phyloP scores from a whole-genome alignment of 345 rosid genomes.

The Populus deltoides region DNA sequence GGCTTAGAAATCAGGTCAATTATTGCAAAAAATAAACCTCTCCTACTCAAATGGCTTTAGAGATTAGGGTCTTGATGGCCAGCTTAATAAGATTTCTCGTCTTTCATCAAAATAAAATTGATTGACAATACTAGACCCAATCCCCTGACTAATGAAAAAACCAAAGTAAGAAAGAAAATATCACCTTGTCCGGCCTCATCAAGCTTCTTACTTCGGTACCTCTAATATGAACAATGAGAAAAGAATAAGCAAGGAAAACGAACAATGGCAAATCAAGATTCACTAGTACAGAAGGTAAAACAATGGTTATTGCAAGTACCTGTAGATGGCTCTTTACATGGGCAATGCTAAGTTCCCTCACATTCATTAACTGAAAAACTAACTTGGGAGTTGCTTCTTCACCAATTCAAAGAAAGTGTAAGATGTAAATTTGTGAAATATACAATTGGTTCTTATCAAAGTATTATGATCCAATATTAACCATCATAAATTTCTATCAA shows the following conservation, averaged over 20 bases:
- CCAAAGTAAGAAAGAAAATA: neutral
- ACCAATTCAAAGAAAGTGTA: slow-evolving; percentile 1
- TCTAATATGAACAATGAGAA: slow-evolving; percentile 31
- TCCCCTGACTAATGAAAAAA: neutral
- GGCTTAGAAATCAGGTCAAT: too few relatives aligned
- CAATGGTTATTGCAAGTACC: slow-evolving; percentile 29
- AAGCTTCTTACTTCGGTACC: slow-evolving; percentile 86
- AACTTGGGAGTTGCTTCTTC: slow-evolving; percentile 83
- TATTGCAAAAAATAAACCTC: too few relatives aligned
- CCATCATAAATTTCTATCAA: too few relatives aligned
- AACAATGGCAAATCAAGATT: neutral
- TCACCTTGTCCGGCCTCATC: slow-evolving; percentile 75
- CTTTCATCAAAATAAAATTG: too few relatives aligned
- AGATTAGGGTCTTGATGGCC: too few relatives aligned
- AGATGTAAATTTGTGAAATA: neutral
- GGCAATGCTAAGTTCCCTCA: slow-evolving; percentile 79
- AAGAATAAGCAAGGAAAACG: neutral
- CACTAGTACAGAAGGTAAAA: neutral
- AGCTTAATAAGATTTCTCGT: too few relatives aligned
- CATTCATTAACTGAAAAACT: slow-evolving; percentile 87
- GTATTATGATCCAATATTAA: neutral
- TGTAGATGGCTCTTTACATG: slow-evolving; percentile 94
- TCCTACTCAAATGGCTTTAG: too few relatives aligned
- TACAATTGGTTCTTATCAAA: neutral
- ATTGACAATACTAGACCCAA: neutral